Evolutionary conservation across 1,284 basidiomycete species (phyloP).

Genomic region (Meripilus lineatus): DNA sequence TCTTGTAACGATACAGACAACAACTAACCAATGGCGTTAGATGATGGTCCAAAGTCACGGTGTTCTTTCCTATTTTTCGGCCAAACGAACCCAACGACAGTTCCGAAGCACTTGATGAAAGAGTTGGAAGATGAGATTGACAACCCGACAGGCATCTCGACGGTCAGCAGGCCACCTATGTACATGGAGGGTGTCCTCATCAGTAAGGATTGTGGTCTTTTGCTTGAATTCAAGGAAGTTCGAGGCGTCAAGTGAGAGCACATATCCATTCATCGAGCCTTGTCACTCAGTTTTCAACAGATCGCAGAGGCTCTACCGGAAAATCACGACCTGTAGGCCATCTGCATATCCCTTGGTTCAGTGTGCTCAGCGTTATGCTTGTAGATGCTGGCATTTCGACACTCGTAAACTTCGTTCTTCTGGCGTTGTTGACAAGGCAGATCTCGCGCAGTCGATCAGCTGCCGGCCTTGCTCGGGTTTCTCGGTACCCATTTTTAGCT

Average conservation of each 20-base stretch:
- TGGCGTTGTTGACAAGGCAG: constrained; percentile 70
- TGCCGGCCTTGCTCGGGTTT: constrained; percentile 71
- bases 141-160: constrained; percentile 65
- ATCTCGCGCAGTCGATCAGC: constrained; percentile 74
- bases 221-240: constrained; percentile 61
- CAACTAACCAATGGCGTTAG: constrained; percentile 23
- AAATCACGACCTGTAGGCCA: constrained; percentile 75
- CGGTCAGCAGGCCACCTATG: constrained; percentile 49
- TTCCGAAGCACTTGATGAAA: constrained; percentile 51
- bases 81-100: constrained; percentile 48
- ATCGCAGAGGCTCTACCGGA: constrained; percentile 68
- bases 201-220: constrained; percentile 75
- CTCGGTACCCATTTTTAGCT: constrained; percentile 74
- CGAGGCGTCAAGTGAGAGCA: constrained; percentile 57
- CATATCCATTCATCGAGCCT: too few relatives aligned
- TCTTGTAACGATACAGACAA: background rate
- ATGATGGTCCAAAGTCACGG: constrained; percentile 43
- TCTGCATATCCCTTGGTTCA: constrained; percentile 5
- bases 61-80: constrained; percentile 65
- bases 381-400: constrained; percentile 72
- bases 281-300: constrained; percentile 21
- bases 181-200: constrained; percentile 60
- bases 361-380: constrained; percentile 3
- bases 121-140: constrained; percentile 70
- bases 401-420: constrained; percentile 60